A percentile compares a stretch with the other conserved stretches of the same genome.
phyloP scores from a whole-genome alignment of 495 filamentous ascomycete species.

The Xylaria sp. region DNA sequence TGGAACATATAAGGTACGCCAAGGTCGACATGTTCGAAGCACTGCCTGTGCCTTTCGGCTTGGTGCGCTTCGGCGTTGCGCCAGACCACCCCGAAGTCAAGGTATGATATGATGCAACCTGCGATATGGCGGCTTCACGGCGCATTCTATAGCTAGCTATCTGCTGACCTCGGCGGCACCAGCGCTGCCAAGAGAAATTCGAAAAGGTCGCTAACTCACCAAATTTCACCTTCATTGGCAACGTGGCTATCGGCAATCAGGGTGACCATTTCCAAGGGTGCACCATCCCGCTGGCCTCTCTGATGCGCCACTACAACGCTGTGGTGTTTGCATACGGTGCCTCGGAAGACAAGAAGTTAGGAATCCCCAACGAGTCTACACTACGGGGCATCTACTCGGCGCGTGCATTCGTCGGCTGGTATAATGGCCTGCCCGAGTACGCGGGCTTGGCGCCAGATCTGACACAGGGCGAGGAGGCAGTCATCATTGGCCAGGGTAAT shows the following conservation, averaged over 20 bases:
- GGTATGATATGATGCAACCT: slow-evolving; percentile 55
- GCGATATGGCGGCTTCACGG: neutral
- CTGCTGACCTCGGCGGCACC: slow-evolving; percentile 4
- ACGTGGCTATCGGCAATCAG: slow-evolving; percentile 75
- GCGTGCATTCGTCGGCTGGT: slow-evolving; percentile 96
- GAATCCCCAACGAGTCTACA: slow-evolving; percentile 79
- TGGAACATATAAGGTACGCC: slow-evolving; percentile 73
- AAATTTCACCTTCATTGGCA: slow-evolving; percentile 90
- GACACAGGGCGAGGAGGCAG: slow-evolving; percentile 77
- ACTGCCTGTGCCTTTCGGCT: slow-evolving; percentile 88
- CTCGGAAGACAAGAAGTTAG: slow-evolving; percentile 76
- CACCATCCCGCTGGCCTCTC: slow-evolving; percentile 69
- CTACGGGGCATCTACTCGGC: slow-evolving; percentile 83
- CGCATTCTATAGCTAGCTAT: neutral
- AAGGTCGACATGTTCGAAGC: slow-evolving; percentile 96
- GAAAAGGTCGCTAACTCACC: slow-evolving; percentile 81
- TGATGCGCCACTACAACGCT: slow-evolving; percentile 88
- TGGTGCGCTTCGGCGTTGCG: slow-evolving; percentile 92
- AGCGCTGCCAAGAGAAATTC: slow-evolving; percentile 97
- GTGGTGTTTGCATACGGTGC: slow-evolving; percentile 94
- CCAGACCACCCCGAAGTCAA: slow-evolving; percentile 99
- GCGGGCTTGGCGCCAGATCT: slow-evolving; percentile 78
- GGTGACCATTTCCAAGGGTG: slow-evolving; percentile 47
- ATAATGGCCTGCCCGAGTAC: slow-evolving; percentile 92
- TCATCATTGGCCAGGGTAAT: slow-evolving; percentile 94